These are phyloP conservation scores for Mycena capillaripes DNA, from an alignment of 768 basidiomycete species.

Conservation along the genomic window DNA sequence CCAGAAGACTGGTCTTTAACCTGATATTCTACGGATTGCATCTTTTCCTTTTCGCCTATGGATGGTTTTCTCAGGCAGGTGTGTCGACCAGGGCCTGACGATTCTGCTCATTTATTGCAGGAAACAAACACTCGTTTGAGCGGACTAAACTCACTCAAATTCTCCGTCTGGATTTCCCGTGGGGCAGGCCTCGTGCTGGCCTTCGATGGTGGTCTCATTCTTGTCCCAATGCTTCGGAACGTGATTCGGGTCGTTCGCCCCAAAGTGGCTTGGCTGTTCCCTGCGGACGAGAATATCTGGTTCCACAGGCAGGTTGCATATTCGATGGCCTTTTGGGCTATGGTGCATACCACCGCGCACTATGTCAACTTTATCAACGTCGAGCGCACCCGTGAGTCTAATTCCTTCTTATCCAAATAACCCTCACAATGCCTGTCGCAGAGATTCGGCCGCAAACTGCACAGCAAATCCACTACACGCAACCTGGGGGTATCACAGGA, in stretches of 20 bases:
- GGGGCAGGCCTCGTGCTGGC: conserved; percentile 94
- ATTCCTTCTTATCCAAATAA: not conserved
- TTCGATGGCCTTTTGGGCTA: conserved; percentile 92
- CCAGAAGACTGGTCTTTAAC: conserved; percentile 78
- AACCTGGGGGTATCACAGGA: conserved; percentile 91
- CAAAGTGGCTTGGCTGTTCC: conserved; percentile 84
- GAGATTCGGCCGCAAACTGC: conserved; percentile 86
- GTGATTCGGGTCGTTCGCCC: conserved; percentile 88
- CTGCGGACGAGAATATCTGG: conserved; percentile 96
- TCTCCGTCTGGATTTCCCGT: conserved; percentile 91
- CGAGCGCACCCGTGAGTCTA: conserved; percentile 81
- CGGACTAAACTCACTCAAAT: conserved; percentile 83
- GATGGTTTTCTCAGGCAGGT: conserved; percentile 88
- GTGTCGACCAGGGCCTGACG: not conserved
- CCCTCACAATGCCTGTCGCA: conserved; percentile 43
- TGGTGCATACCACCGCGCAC: conserved; percentile 94
- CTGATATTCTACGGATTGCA: conserved; percentile 86
- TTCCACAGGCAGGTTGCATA: conserved; percentile 96
- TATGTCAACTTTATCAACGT: conserved; percentile 95
- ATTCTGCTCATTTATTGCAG: conserved; percentile 51
- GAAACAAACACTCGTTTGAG: conserved; percentile 72
- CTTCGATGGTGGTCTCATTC: conserved; percentile 88
- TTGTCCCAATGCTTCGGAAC: conserved; percentile 92
- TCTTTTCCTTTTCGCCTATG: conserved; percentile 80
- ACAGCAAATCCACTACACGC: conserved; percentile 87